Base-by-base conservation (phyloP, 1,284 basidiomycete species). In the Heliocybe sulcata region DNA sequence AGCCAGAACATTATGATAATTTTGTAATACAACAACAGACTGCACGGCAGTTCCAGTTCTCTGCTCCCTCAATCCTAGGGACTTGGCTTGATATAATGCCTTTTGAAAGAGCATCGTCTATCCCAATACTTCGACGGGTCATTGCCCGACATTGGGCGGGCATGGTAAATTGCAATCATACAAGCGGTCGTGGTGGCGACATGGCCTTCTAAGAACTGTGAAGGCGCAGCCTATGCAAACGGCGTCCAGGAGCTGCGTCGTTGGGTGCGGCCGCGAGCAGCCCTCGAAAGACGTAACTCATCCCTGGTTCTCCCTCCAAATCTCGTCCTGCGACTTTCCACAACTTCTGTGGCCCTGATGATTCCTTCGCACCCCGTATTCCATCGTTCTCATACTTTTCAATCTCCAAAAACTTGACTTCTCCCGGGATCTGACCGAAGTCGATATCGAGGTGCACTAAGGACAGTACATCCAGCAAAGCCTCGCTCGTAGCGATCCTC, bases 401-500 rank as follows among this genome's bases (percentile, higher is more conserved):
- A 35, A n/a, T n/a, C n/a, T n/a, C 16, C 33, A 35, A 9, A 16
- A 55, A 51, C 25, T 31, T 20, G 11, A 47, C 50, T 14, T 63
- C 62, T 6, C 38, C 48, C 1, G 67, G 69, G 35, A 73, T 58
- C 4, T 57, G 55, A 10, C 60, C 58, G 58, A 75, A 74, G 55
- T 73, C 67, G 35, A 79, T 60, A 45, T 64, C 67, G 6, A 77
- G 55, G 57, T 79, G 76, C 25, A 68, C 66, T 51, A 79, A 64
- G 29, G 64, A 66, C 35, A 66, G 61, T 14, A 77, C 64, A 19
- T 67, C 62, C 14, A 75, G 29, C 19, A 69, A 61, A 2, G 67
- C 62, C 47, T 59, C 60, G n/a, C n/a, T n/a, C n/a, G n/a, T n/a
- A 19, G 74, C 65, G 26, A 61, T 55, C 51, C 55, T 55, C 26